These are phyloP conservation scores for Myxozyma neglecta DNA, from an alignment of 805 yeast species.

Conservation along the genomic window DNA sequence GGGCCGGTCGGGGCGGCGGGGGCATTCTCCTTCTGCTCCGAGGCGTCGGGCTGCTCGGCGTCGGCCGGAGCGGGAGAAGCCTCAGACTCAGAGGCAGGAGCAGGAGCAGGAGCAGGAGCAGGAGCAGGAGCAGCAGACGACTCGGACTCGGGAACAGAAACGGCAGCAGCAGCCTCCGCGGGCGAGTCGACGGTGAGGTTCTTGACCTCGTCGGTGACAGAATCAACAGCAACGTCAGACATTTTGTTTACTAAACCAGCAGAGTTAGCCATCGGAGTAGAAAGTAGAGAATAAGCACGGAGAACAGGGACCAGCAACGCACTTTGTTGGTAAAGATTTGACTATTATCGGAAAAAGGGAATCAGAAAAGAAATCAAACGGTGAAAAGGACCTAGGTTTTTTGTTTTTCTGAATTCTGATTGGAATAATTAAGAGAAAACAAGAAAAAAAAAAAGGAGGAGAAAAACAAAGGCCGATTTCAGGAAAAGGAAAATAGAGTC, in stretches of 20 bases:
- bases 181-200: constrained; percentile 27
- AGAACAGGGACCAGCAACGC: neutral
- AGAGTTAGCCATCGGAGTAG: neutral
- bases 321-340: neutral
- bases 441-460: neutral
- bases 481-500: neutral
- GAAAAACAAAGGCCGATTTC: neutral
- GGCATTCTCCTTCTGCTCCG: constrained; percentile 6
- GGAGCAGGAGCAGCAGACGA: constrained; percentile 20
- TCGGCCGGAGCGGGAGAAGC: constrained; percentile 13
- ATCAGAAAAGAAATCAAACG: neutral
- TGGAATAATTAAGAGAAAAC: neutral
- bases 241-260: neutral
- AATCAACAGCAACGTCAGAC: constrained; percentile 34
- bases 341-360: neutral
- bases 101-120: constrained; percentile 12
- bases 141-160: constrained; percentile 27
- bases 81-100: constrained; percentile 5
- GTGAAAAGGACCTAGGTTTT: too few relatives aligned
- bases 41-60: constrained; percentile 31
- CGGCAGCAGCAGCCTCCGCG: constrained; percentile 5
- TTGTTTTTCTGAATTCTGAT: neutral
- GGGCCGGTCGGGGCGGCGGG: constrained; percentile 38
- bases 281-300: neutral
- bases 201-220: constrained; percentile 32